Percentiles rank a stretch among this genome's conserved stretches.
phyloP scores from a whole-genome alignment of 2,329 filamentous ascomycete species.

The Alternaria gansuensis region DNA sequence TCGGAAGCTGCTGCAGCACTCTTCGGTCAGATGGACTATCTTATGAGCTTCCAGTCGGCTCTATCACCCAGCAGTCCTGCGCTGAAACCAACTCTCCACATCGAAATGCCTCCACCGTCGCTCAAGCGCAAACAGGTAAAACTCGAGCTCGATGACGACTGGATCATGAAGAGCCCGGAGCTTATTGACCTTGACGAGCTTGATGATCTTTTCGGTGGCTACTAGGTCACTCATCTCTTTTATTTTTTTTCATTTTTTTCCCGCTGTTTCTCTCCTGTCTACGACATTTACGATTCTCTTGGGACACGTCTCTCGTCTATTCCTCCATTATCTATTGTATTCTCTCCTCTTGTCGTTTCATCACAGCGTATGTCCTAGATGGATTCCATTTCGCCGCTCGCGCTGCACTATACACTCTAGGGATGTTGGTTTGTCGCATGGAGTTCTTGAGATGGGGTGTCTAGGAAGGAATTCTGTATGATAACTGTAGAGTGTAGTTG shows the following conservation, averaged over 20 bases:
- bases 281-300: conserved; percentile 47
- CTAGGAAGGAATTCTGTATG: conserved; percentile 42
- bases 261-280: conserved; percentile 21
- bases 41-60: conserved; percentile 50
- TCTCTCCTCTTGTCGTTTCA: conserved; percentile 29
- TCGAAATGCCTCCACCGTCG: conserved; percentile 46
- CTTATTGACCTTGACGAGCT: conserved; percentile 92
- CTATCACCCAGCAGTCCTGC: conserved; percentile 57
- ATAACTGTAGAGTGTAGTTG: conserved; percentile 40
- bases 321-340: conserved; percentile 33
- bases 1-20: conserved; percentile 60
- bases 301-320: conserved; percentile 37
- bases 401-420: conserved; percentile 43
- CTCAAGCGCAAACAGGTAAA: conserved; percentile 48
- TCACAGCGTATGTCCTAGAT: conserved; percentile 42
- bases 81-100: conserved; percentile 52
- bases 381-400: conserved; percentile 41
- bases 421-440: conserved; percentile 38
- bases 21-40: conserved; percentile 58
- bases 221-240: conserved; percentile 16
- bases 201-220: conserved; percentile 23
- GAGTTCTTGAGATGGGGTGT: conserved; percentile 43
- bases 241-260: background rate
- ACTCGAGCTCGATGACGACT: conserved; percentile 43
- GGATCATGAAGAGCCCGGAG: conserved; percentile 74